phyloP scores from a whole-genome alignment of 192 early-diverging fungal genomes.

The Chytriomyces confervae region DNA sequence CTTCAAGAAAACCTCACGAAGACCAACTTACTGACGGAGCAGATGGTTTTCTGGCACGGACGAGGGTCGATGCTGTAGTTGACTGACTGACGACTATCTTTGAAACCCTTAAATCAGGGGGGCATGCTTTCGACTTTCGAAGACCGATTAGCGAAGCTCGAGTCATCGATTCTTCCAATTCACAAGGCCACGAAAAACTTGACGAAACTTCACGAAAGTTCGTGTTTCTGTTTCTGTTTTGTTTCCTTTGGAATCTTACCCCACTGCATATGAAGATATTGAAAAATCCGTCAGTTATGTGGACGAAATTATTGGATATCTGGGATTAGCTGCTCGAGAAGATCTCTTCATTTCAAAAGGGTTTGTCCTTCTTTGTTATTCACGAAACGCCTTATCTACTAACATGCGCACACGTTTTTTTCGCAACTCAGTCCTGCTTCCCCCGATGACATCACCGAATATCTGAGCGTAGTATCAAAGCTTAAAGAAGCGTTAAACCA shows the following conservation, averaged over 20 bases:
- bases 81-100: not conserved
- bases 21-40: constrained; percentile 54
- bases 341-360: constrained; percentile 72
- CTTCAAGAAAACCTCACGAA: constrained; percentile 59
- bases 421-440: constrained; percentile 53
- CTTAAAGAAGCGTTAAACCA: constrained; percentile 53
- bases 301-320: constrained; percentile 67
- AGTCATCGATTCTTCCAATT: constrained; percentile 81
- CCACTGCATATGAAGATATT: constrained; percentile 60
- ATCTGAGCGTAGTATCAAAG: constrained; percentile 64
- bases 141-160: constrained; percentile 69
- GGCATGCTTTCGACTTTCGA: constrained; percentile 79
- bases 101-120: constrained; percentile 46
- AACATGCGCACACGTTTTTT: not conserved
- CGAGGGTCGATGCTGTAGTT: not conserved
- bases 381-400: not conserved
- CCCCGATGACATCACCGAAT: constrained; percentile 56
- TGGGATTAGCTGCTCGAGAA: constrained; percentile 71
- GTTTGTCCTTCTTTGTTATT: constrained; percentile 37
- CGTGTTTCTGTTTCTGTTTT: constrained; percentile 8
- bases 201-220: constrained; percentile 76
- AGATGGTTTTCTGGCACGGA: constrained; percentile 47
- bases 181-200: constrained; percentile 76
- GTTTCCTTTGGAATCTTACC: not conserved
- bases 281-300: constrained; percentile 65